Conservation (phyloP, 2,329 filamentous ascomycete species). For the Fusarium paranaense region DNA sequence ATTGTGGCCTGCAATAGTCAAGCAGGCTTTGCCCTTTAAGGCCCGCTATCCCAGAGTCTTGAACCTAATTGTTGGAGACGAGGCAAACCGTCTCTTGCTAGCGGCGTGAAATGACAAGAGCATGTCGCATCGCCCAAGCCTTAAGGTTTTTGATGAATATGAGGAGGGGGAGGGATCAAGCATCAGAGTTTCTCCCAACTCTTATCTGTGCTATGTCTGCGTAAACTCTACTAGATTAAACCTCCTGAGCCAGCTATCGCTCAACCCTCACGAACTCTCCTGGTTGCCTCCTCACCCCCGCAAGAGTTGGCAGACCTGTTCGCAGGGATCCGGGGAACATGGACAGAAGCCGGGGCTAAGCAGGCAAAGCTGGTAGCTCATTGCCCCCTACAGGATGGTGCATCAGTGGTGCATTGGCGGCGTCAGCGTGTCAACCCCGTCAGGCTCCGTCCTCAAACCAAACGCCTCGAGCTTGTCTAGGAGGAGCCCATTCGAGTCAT, state of each 20-base stretch:
- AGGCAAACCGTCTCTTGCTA: neutral
- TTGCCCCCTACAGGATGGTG: neutral
- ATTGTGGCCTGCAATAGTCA: neutral
- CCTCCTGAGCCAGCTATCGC: neutral
- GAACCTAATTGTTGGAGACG: slow-evolving; percentile 1
- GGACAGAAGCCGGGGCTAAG: slow-evolving; percentile 5
- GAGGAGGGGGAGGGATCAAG: neutral
- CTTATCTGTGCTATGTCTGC: neutral
- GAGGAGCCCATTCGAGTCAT: neutral
- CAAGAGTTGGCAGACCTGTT: neutral
- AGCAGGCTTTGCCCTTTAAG: neutral
- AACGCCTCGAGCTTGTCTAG: neutral
- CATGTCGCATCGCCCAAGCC: neutral
- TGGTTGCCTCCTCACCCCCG: neutral
- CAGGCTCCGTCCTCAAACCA: neutral
- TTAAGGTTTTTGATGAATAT: neutral
- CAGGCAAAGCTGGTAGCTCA: neutral
- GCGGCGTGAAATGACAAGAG: slow-evolving; percentile 4
- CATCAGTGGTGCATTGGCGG: neutral
- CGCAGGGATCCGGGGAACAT: slow-evolving; percentile 2
- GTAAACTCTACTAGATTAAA: neutral
- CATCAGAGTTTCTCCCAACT: neutral
- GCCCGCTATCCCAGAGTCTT: neutral
- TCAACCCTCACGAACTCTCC: neutral
- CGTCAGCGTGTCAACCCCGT: neutral